phyloP scores from a whole-genome alignment of 2,329 filamentous ascomycete genomes.

The Exophiala spinifera region DNA sequence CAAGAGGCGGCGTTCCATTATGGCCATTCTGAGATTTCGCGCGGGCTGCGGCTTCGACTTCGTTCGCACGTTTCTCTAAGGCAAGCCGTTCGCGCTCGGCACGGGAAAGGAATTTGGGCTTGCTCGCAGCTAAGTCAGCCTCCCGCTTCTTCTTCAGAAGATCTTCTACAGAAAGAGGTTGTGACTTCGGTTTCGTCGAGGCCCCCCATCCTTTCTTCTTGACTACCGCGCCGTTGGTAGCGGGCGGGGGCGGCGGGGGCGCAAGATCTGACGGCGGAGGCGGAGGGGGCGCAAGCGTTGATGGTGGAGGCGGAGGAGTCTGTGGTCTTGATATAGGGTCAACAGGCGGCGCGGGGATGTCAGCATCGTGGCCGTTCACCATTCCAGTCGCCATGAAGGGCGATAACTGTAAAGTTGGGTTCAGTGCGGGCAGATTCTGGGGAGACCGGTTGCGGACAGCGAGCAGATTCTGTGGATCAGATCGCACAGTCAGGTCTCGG shows the following conservation, averaged over 20 bases:
- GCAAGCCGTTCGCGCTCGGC: slow-evolving; percentile 77
- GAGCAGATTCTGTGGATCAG: no score
- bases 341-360: slow-evolving; percentile 36
- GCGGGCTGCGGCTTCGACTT: slow-evolving; percentile 55
- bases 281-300: slow-evolving; percentile 31
- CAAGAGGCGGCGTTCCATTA: slow-evolving; percentile 7
- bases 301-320: slow-evolving; percentile 25
- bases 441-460: no score
- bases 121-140: slow-evolving; percentile 76
- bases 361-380: slow-evolving; percentile 31
- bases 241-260: slow-evolving; percentile 43
- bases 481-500: no score
- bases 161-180: slow-evolving; percentile 78
- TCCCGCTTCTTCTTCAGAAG: slow-evolving; percentile 81
- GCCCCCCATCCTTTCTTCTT: slow-evolving; percentile 54
- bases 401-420: background rate
- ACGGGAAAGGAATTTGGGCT: slow-evolving; percentile 84
- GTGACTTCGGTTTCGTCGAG: slow-evolving; percentile 37
- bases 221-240: slow-evolving; percentile 34
- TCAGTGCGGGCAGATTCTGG: no score
- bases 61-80: slow-evolving; percentile 71
- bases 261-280: slow-evolving; percentile 41
- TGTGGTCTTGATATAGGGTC: slow-evolving; percentile 36
- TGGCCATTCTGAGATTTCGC: slow-evolving; percentile 14
- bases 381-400: slow-evolving; percentile 36